Evolutionary conservation across 768 basidiomycete genomes (phyloP).

Genomic region (Cyclocybe cylindracea): DNA sequence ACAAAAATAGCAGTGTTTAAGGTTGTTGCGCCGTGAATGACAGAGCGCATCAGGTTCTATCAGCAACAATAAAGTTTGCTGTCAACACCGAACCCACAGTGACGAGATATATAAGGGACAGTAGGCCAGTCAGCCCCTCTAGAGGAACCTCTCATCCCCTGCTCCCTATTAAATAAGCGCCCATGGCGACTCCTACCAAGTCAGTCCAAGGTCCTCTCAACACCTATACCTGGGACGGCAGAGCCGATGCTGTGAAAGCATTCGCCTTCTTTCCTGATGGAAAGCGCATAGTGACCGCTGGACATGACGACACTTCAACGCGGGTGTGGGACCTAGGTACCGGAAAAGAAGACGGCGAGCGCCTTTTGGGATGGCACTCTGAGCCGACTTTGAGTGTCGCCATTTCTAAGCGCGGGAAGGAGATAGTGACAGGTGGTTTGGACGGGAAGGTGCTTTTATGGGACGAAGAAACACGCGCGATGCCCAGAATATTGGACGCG

Average conservation of each 20-base stretch:
- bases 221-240: neutral
- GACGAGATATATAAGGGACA: no score
- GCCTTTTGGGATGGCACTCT: neutral
- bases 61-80: no score
- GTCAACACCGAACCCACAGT: no score
- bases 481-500: neutral
- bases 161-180: no score
- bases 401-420: slow-evolving; percentile 4
- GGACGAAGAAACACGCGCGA: neutral
- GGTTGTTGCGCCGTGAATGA: no score
- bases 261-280: slow-evolving; percentile 13
- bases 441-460: slow-evolving; percentile 5
- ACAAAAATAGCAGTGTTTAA: no score
- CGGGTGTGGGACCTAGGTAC: slow-evolving; percentile 7
- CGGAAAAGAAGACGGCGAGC: slow-evolving; percentile 1
- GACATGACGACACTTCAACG: slow-evolving; percentile 3
- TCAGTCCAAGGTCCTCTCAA: neutral
- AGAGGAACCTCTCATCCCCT: no score
- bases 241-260: neutral
- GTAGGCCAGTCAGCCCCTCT: no score
- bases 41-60: no score
- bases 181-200: no score
- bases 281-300: slow-evolving; percentile 6
- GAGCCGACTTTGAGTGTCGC: neutral
- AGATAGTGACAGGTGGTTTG: slow-evolving; percentile 5